phyloP scores from a whole-genome alignment of 2,329 filamentous ascomycete species.

The Fusarium falciforme region DNA sequence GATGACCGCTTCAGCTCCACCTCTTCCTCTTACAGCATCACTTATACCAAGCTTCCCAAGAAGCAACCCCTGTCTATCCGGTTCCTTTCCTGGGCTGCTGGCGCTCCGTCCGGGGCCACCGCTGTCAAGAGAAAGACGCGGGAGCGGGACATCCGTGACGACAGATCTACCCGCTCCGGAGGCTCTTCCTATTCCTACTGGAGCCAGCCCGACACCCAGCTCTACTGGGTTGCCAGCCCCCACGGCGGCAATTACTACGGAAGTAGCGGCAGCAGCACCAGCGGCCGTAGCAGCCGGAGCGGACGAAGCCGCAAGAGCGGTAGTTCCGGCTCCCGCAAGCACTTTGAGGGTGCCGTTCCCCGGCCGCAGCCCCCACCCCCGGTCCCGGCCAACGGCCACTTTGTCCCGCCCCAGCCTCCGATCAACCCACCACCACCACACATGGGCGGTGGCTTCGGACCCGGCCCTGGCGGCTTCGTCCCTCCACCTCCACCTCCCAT shows the following conservation, averaged over 20 bases:
- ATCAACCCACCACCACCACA: constrained; percentile 15
- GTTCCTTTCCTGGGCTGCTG: constrained; percentile 45
- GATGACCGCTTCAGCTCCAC: constrained; percentile 35
- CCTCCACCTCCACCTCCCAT: constrained; percentile 20
- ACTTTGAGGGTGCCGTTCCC: constrained; percentile 41
- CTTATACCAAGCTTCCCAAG: constrained; percentile 41
- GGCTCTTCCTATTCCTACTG: constrained; percentile 37
- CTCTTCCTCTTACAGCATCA: constrained; percentile 42
- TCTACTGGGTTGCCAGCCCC: constrained; percentile 39
- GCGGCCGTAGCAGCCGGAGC: constrained; percentile 32
- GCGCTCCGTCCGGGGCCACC: constrained; percentile 39
- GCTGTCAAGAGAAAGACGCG: constrained; percentile 44
- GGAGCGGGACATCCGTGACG: constrained; percentile 35
- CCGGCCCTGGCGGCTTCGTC: constrained; percentile 11
- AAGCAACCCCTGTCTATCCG: constrained; percentile 37
- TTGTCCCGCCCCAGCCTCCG: constrained; percentile 25
- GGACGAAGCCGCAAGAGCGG: constrained; percentile 33
- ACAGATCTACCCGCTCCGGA: constrained; percentile 36
- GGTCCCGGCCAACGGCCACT: constrained; percentile 29
- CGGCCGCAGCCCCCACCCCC: constrained; percentile 29
- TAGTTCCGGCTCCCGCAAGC: constrained; percentile 32
- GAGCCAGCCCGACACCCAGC: constrained; percentile 36
- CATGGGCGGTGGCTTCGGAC: constrained; percentile 31
- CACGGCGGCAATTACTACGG: constrained; percentile 29
- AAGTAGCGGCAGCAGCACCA: constrained; percentile 26